phyloP scores from a whole-genome alignment of 1,139 yeast species.

The Hanseniaspora uvarum region DNA sequence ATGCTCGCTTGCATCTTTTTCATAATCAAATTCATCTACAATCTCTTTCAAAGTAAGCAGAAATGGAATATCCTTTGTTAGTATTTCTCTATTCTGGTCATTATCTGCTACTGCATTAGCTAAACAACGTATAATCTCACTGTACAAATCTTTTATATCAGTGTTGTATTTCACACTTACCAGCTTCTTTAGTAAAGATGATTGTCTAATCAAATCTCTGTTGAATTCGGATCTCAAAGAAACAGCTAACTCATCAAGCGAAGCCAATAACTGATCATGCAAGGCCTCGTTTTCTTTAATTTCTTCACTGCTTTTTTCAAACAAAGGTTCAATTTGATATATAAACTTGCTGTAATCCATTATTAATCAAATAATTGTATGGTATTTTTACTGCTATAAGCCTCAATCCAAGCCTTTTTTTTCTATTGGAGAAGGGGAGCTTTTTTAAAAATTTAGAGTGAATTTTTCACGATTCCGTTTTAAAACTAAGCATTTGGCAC shows the following conservation, averaged over 20 bases:
- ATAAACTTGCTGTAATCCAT: conserved; percentile 30
- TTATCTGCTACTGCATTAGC: conserved; percentile 30
- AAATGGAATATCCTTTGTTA: conserved; percentile 19
- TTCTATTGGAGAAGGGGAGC: not conserved
- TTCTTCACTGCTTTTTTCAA: conserved; percentile 16
- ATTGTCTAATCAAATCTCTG: conserved; percentile 26
- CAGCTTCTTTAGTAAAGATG: conserved; percentile 20
- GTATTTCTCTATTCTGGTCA: conserved; percentile 25
- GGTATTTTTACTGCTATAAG: not conserved
- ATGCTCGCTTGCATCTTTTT: conserved; percentile 17
- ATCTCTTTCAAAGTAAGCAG: not conserved
- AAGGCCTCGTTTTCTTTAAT: conserved; percentile 18
- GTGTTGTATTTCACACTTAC: conserved; percentile 18
- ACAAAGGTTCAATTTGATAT: conserved; percentile 28
- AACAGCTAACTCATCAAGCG: conserved; percentile 28
- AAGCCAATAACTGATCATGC: conserved; percentile 19
- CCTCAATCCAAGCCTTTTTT: not conserved
- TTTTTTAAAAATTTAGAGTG: too few relatives aligned
- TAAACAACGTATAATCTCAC: conserved; percentile 28
- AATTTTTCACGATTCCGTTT: too few relatives aligned
- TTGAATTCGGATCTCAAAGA: conserved; percentile 27
- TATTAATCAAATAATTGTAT: not conserved
- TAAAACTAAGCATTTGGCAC: too few relatives aligned
- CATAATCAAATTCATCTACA: not conserved
- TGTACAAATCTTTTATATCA: conserved; percentile 22